phyloP scores from a whole-genome alignment of 179 eudicot species.

The Corrigiola litoralis region DNA sequence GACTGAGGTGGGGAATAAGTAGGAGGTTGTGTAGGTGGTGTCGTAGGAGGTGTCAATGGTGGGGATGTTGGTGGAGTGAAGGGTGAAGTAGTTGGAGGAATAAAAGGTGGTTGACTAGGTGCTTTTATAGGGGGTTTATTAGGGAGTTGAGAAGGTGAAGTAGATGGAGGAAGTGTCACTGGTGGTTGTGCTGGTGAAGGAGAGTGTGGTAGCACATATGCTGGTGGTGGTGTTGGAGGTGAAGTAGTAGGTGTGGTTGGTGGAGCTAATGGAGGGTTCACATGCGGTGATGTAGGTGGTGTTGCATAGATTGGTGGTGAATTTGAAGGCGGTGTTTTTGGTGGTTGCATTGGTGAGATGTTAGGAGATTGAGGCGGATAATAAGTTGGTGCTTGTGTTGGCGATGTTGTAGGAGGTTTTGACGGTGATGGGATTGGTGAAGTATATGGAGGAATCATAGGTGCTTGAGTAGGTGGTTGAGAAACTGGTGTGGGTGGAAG shows the following conservation, averaged over 20 bases:
- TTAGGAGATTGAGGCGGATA: too few relatives aligned
- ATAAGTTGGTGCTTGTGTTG: too few relatives aligned
- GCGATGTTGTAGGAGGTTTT: too few relatives aligned
- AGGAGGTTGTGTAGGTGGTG: constrained; percentile 15
- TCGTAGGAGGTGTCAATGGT: neutral
- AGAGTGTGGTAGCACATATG: neutral
- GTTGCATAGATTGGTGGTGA: too few relatives aligned
- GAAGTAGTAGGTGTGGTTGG: constrained; percentile 14
- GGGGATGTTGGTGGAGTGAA: neutral
- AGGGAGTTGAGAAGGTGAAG: neutral
- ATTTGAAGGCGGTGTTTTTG: too few relatives aligned
- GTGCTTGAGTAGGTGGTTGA: too few relatives aligned
- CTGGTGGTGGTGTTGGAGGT: neutral
- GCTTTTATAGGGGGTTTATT: neutral
- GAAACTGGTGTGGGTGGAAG: too few relatives aligned
- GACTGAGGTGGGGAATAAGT: too few relatives aligned
- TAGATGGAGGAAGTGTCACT: neutral
- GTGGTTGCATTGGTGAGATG: too few relatives aligned
- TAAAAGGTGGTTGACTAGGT: neutral
- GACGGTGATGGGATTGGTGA: too few relatives aligned
- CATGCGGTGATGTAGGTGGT: too few relatives aligned
- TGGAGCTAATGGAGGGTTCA: neutral
- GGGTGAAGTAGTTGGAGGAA: constrained; percentile 3
- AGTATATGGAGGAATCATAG: too few relatives aligned
- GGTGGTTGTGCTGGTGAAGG: neutral